phyloP scores from a whole-genome alignment of 352 stramenopile species.

The Vaucheria bursata region DNA sequence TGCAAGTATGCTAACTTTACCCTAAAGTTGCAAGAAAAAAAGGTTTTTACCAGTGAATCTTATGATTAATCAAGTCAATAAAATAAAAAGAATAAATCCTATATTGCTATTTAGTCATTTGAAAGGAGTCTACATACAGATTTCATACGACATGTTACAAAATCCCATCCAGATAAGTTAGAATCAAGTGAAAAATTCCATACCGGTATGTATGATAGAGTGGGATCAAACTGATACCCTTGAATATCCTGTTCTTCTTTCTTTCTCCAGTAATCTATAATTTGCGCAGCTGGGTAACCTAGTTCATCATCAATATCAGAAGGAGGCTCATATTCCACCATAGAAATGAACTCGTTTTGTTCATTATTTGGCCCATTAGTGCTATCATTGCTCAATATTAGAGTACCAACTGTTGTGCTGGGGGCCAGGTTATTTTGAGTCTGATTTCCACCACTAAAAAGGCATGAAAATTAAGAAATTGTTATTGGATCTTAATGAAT shows the following conservation, averaged over 20 bases:
- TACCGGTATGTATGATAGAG: conserved; percentile 1
- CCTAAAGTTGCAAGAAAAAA: too few species aligned
- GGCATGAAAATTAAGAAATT: too few species aligned
- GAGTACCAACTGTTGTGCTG: background rate
- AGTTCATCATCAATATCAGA: conserved; percentile 30
- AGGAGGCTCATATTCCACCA: background rate
- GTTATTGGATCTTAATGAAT: too few species aligned
- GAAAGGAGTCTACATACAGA: background rate
- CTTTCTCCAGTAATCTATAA: conserved; percentile 38
- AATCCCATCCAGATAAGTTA: background rate
- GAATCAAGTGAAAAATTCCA: too few species aligned
- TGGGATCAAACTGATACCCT: background rate
- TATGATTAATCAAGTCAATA: too few species aligned
- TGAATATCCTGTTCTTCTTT: conserved; percentile 24
- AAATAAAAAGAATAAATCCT: background rate
- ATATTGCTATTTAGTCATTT: background rate
- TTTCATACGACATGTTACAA: background rate
- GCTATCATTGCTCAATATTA: too few species aligned
- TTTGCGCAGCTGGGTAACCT: conserved; percentile 26
- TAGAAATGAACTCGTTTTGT: background rate
- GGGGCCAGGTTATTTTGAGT: background rate
- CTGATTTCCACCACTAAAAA: too few species aligned
- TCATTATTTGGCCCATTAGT: too few species aligned
- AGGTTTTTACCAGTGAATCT: too few species aligned
- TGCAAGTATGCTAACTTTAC: too few species aligned